Conservation (phyloP, 1,139 yeast genomes). For the Geotrichum siamense region DNA sequence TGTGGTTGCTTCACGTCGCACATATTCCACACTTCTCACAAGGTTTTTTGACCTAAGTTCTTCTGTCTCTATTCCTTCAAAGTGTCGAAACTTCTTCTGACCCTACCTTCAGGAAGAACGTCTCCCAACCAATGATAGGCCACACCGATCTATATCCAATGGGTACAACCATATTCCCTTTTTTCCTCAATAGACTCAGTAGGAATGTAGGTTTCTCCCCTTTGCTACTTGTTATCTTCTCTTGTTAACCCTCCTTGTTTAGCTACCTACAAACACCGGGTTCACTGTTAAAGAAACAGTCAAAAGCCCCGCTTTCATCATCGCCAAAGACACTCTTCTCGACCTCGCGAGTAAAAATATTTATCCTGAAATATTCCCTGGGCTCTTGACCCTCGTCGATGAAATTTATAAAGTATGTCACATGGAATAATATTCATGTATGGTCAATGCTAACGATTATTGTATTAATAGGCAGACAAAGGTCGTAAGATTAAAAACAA, state of each 20-base stretch:
- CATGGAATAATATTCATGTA: too few species aligned
- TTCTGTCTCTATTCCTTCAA: too few species aligned
- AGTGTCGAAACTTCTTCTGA: too few species aligned
- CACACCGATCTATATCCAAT: slow-evolving; percentile 1
- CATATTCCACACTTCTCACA: too few species aligned
- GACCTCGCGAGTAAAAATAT: slow-evolving; percentile 14
- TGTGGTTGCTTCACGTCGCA: too few species aligned
- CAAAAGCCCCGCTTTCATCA: slow-evolving; percentile 18
- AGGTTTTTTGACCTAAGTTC: too few species aligned
- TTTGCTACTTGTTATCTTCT: background rate
- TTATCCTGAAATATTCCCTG: slow-evolving; percentile 16
- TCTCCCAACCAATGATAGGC: slow-evolving; percentile 6
- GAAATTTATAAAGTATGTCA: slow-evolving; percentile 17
- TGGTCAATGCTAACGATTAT: background rate
- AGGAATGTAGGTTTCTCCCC: slow-evolving; percentile 10
- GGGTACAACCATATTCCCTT: slow-evolving; percentile 16
- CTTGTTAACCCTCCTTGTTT: slow-evolving; percentile 2
- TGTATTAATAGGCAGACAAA: slow-evolving; percentile 13
- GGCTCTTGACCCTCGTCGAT: slow-evolving; percentile 10
- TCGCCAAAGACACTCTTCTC: slow-evolving; percentile 14
- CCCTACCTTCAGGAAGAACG: too few species aligned
- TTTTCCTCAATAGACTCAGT: slow-evolving; percentile 15
- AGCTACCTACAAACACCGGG: slow-evolving; percentile 29
- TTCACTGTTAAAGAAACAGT: slow-evolving; percentile 28
- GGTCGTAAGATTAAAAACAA: slow-evolving; percentile 12